Conservation (phyloP, 2,329 filamentous ascomycete genomes). For the Phialophora tarda region DNA sequence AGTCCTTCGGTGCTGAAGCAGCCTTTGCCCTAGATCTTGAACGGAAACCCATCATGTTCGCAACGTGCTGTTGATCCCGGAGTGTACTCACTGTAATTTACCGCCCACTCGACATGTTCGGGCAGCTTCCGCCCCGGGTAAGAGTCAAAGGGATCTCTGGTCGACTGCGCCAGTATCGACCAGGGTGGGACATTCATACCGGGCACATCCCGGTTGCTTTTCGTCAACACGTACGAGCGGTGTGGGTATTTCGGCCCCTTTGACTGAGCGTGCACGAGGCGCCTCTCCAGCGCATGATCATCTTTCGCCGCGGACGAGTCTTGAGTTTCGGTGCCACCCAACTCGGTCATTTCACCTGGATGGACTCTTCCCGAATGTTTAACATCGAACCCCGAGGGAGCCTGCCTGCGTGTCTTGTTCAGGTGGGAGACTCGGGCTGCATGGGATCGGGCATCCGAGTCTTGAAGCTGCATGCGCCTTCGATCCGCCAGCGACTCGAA, state of each 20-base stretch:
- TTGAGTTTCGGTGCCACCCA: background rate
- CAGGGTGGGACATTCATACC: background rate
- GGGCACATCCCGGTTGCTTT: background rate
- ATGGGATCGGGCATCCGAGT: background rate
- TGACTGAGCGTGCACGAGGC: background rate
- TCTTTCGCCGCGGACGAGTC: background rate
- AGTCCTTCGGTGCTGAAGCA: background rate
- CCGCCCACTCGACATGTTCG: background rate
- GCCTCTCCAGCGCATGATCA: background rate
- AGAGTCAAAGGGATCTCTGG: background rate
- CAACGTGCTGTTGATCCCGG: background rate
- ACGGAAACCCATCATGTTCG: background rate
- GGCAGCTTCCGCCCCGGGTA: background rate
- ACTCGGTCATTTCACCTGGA: background rate
- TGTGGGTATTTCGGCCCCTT: background rate
- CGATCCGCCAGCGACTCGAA: background rate
- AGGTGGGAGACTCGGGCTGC: background rate
- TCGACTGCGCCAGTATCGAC: background rate
- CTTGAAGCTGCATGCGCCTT: background rate
- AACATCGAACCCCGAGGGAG: background rate
- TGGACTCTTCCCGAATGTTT: background rate
- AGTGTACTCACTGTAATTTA: background rate
- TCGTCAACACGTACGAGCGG: background rate
- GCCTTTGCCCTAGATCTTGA: background rate
- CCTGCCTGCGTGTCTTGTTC: background rate